phyloP scores from a whole-genome alignment of 2,329 filamentous ascomycete genomes.

The Dothideomycetidae sp. region DNA sequence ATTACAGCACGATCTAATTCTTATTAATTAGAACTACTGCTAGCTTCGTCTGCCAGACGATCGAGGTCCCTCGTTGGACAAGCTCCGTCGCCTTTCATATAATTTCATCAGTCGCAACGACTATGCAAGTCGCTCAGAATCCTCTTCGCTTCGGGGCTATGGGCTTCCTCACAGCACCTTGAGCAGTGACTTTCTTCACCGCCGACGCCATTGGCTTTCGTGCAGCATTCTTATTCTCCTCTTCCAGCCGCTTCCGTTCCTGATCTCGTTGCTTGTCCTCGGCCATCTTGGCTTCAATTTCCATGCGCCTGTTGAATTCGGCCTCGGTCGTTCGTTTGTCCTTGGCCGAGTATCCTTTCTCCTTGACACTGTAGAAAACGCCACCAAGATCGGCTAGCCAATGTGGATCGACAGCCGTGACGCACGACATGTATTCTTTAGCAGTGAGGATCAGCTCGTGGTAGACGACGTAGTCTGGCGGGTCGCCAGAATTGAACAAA shows the following conservation, averaged over 20 bases:
- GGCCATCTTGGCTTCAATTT: conserved; percentile 86
- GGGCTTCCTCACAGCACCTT: conserved; percentile 29
- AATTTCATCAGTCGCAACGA: too few relatives aligned
- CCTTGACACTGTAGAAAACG: conserved; percentile 94
- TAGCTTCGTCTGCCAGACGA: too few relatives aligned
- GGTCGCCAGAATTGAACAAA: conserved; percentile 80
- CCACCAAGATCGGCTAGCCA: conserved; percentile 95
- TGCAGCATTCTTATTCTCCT: conserved; percentile 18
- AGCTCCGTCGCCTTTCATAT: too few relatives aligned
- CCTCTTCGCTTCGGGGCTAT: conserved; percentile 11
- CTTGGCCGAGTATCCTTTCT: conserved; percentile 84
- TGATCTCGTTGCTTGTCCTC: conserved; percentile 62
- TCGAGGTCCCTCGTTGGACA: too few relatives aligned
- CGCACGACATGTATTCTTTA: conserved; percentile 96
- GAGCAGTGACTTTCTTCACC: conserved; percentile 21
- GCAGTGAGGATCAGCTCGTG: conserved; percentile 94
- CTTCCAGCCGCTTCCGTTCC: conserved; percentile 30
- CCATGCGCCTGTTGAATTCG: conserved; percentile 84
- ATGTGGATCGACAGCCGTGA: conserved; percentile 88
- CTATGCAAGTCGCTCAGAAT: too few relatives aligned
- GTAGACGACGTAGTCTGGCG: conserved; percentile 94
- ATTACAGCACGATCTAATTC: too few relatives aligned
- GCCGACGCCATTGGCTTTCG: conserved; percentile 17
- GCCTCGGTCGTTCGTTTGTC: conserved; percentile 79
- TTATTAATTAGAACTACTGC: too few relatives aligned